Base-by-base conservation (phyloP, 345 rosid genomes). In the Hibiscus syriacus region DNA sequence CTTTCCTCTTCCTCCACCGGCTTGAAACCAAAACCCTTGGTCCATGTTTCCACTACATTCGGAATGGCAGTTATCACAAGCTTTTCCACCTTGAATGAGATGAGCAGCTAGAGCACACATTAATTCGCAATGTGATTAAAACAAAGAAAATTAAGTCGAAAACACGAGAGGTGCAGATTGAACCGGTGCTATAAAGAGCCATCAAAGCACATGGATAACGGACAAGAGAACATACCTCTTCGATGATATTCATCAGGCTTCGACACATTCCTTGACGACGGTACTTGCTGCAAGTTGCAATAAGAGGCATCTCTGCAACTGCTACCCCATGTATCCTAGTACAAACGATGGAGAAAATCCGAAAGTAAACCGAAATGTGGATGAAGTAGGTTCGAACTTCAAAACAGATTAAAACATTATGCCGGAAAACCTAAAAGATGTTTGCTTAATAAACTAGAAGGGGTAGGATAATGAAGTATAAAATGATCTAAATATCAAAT, bases 251-350 rank as follows among this genome's bases (percentile, higher is more conserved):
- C 74, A 90, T 72, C 56, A 93, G 90, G 74, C 78, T 81, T 70
- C 89, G 85, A 76, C 98, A 88, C 97, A 93, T 88, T 67, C 98
- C 98, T 77, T 81, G 92, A 45, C 94, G 92, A 34, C 96, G 91
- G 68, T 80, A 86, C 48, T 83, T 86, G 76, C 93, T 88, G 76
- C 96, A 90, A 56, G 98, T 93, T 77, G 97, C 98, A 79, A 90
- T 85, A 36, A 93, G 87, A 73, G 97, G 98, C 98, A 93, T 90
- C 88, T 93, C 98, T 27, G 98, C 98, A 70, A 93, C 80, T 39
- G 81, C 69, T 60, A 72, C 76, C 68, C 96, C 98, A 80, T 93
- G 96, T 64, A 90, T 83, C 83, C 98, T 93, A 23, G 29, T 8
- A 14, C 39, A 52, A 63, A 66, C 13, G 53, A 46, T 32, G 46